These are phyloP conservation scores for Umbelopsis isabellina DNA, from an alignment of 192 early-diverging fungal species.

Conservation along the genomic window DNA sequence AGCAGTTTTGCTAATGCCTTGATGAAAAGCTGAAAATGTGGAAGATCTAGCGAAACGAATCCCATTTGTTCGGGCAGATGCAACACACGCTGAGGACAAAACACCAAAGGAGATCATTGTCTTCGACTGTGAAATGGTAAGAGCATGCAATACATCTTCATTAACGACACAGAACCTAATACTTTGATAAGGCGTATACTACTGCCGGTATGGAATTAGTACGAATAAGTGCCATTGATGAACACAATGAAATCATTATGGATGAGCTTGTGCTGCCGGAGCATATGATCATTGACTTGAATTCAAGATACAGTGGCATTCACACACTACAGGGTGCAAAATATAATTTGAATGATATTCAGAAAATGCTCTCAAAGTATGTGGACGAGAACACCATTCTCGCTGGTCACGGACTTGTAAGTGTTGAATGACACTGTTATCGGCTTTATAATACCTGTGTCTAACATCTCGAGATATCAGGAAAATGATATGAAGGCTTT, in stretches of 20 bases:
- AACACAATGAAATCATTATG: constrained; percentile 48
- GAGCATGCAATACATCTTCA: background rate
- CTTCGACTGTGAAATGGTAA: constrained; percentile 77
- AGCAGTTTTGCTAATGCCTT: background rate
- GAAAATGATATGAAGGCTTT: constrained; percentile 42
- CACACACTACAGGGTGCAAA: constrained; percentile 48
- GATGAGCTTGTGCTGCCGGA: constrained; percentile 64
- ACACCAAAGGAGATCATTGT: constrained; percentile 47
- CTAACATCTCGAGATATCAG: background rate
- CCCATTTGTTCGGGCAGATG: constrained; percentile 45
- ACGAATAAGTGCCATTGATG: constrained; percentile 59
- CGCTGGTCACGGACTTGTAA: constrained; percentile 62
- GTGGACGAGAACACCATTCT: constrained; percentile 59
- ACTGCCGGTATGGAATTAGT: constrained; percentile 69
- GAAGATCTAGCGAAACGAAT: constrained; percentile 47
- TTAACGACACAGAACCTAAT: background rate
- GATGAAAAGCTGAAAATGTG: constrained; percentile 39
- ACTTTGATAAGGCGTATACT: constrained; percentile 58
- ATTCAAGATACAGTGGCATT: constrained; percentile 62
- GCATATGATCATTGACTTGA: constrained; percentile 63
- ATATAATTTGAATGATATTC: constrained; percentile 49
- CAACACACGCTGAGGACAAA: constrained; percentile 9
- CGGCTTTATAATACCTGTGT: background rate
- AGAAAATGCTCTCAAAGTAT: constrained; percentile 40
- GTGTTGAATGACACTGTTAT: background rate